A percentile compares a stretch with the other conserved stretches of the same genome.
These are phyloP conservation scores for Hypoxylon sp. DNA, from an alignment of 2,329 filamentous ascomycete genomes.

Conservation along the genomic window DNA sequence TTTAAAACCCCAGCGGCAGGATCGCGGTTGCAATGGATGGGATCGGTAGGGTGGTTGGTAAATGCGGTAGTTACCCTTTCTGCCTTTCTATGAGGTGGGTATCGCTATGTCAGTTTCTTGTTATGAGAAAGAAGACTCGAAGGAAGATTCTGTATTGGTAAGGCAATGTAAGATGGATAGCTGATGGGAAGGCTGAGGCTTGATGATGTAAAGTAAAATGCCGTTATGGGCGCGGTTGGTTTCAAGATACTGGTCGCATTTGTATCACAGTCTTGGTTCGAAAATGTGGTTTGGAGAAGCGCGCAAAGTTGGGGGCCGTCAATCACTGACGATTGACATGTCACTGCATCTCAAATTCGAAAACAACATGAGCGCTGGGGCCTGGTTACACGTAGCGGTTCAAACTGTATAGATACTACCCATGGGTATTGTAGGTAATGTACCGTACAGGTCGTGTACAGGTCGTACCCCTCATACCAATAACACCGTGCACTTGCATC, in stretches of 20 bases:
- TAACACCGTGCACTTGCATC: neutral
- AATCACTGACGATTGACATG: constrained; percentile 28
- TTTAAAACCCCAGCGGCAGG: constrained; percentile 32
- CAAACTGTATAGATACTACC: neutral
- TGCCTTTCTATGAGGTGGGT: constrained; percentile 14
- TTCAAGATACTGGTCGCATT: constrained; percentile 36
- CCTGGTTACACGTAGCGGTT: constrained; percentile 1
- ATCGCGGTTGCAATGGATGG: constrained; percentile 35
- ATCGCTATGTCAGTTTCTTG: constrained; percentile 5
- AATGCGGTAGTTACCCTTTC: constrained; percentile 28
- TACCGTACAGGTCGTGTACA: constrained; percentile 7
- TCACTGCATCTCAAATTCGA: constrained; percentile 30
- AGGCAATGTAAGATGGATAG: neutral
- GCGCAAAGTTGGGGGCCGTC: constrained; percentile 32
- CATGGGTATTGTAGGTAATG: constrained; percentile 11
- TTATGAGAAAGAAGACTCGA: constrained; percentile 9
- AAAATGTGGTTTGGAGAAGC: constrained; percentile 29
- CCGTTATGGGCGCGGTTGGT: constrained; percentile 22
- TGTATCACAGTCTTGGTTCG: constrained; percentile 34
- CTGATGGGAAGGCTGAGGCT: constrained; percentile 4
- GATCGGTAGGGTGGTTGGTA: constrained; percentile 39
- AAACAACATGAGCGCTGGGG: constrained; percentile 7
- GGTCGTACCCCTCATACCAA: constrained; percentile 32
- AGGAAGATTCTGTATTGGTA: constrained; percentile 4
- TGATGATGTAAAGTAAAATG: constrained; percentile 33